These are phyloP conservation scores for Bretschneidera sinensis DNA, from an alignment of 345 rosid genomes.

Conservation along the genomic window DNA sequence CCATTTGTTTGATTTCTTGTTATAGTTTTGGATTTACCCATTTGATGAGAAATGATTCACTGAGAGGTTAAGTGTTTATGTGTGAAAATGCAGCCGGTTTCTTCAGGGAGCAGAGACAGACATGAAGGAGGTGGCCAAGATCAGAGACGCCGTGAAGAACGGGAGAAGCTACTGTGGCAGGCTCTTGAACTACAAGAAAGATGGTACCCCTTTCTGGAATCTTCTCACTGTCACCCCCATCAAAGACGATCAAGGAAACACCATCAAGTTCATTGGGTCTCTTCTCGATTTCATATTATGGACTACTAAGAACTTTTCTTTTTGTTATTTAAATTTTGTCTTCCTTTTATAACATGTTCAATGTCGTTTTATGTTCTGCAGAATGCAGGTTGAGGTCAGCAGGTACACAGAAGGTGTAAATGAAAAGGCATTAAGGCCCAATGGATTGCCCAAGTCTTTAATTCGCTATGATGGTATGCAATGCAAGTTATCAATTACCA, in stretches of 20 bases:
- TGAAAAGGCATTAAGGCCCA: conserved; percentile 75
- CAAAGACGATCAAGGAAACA: conserved; percentile 69
- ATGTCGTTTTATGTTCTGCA: conserved; percentile 20
- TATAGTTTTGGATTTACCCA: no score
- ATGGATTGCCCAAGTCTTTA: conserved; percentile 75
- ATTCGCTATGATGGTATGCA: conserved; percentile 86
- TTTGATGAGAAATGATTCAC: no score
- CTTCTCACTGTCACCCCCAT: conserved; percentile 92
- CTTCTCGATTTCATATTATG: no score
- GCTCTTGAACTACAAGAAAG: conserved; percentile 90
- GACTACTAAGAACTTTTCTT: no score
- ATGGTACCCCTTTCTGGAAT: conserved; percentile 95
- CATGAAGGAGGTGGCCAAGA: conserved; percentile 62
- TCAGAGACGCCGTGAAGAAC: conserved; percentile 64
- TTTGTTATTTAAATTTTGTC: not conserved
- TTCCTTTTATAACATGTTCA: not conserved
- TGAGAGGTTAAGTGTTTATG: conserved; percentile 6
- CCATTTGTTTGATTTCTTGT: no score
- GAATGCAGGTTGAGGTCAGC: conserved; percentile 99
- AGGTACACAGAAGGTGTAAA: conserved; percentile 84
- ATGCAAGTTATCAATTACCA: not conserved
- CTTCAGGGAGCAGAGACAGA: conserved; percentile 94
- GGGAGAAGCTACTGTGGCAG: conserved; percentile 84
- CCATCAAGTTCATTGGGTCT: conserved; percentile 92
- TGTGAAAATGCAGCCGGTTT: conserved; percentile 67